Base-by-base conservation (phyloP, 2,329 filamentous ascomycete genomes). In the Aspergillus ruber region DNA sequence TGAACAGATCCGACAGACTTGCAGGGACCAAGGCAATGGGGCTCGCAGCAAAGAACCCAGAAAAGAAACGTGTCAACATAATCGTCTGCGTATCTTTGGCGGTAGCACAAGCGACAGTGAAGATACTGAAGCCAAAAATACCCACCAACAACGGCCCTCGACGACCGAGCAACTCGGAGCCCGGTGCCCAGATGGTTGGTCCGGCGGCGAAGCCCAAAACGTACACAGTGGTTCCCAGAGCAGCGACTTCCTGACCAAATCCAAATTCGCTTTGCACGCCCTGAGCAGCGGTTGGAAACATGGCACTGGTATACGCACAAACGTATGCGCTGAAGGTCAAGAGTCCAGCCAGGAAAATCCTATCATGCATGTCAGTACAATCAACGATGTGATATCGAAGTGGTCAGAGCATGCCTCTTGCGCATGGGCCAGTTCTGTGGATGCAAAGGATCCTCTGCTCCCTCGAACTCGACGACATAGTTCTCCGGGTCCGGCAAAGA, bases 241-340 rank as follows among this genome's bases (percentile, higher is more conserved):
- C 67, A 2, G 67, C 58, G 2, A 74, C 67, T 50, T 74, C 65
- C 2, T 49, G 55, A 6, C 68, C 62, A 9, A 75, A 69, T 4
- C 69, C 52, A 52, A 76, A 77, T 20, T 75, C 64, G 4, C 47
- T 43, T 18, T 78, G 76, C 4, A 86, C 74, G 12, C 70, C 58
- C 5, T 54, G 50, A 1, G 82, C 85, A 4, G 83, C 82, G 21
- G 81, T 72, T 1, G 83, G 86, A 69, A 87, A 88, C 58, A 87
- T 81, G 63, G 79, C 82, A 4, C 62, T 66, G 0, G 67, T 71
- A 47, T 78, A 79, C 0, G 76, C 72, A 1, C 72, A 65, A 2
- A 68, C 61, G 12, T 79, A 60, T 2, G 55, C 56, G 44, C 49
- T 51, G 27, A 48, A 61, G 6, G 47, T 54, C 13, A 58, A 41